Percentiles rank a stretch among this genome's conserved stretches.
Evolutionary conservation across 148 eudicot genomes (phyloP).

Genomic region (Cornus florida): DNA sequence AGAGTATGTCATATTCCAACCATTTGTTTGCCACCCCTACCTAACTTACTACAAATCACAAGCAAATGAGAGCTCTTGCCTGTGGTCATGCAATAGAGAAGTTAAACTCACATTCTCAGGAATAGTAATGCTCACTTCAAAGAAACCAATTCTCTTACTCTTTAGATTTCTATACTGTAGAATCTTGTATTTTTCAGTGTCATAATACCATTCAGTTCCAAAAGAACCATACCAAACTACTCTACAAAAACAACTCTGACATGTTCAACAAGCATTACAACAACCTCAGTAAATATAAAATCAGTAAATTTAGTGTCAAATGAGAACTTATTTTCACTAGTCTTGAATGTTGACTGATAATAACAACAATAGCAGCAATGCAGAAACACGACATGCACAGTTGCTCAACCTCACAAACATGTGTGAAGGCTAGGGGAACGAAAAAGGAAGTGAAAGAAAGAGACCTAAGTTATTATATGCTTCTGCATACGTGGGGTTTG

Average conservation of each 20-base stretch:
- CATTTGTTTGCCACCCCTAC: neutral
- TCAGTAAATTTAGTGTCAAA: neutral
- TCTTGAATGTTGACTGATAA: neutral
- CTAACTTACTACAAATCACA: neutral
- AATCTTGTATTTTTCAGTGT: neutral
- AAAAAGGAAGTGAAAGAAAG: constrained; percentile 12
- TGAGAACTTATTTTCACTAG: neutral
- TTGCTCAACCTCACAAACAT: neutral
- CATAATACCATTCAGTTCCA: neutral
- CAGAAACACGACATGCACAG: neutral
- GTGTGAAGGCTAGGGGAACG: neutral
- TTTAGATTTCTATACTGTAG: neutral
- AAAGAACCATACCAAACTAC: neutral
- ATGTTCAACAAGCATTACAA: neutral
- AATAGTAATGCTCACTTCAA: neutral
- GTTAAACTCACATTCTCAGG: neutral
- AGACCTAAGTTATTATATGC: constrained; percentile 97
- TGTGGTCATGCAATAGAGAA: neutral
- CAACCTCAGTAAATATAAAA: neutral
- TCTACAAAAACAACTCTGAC: too few species aligned
- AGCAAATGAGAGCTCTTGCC: neutral
- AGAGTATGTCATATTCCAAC: neutral
- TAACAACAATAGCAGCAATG: constrained; percentile 1
- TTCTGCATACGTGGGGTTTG: constrained; percentile 97
- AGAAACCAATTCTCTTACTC: too few species aligned